phyloP scores from a whole-genome alignment of 208 protist species.

The Crithidia thermophila region DNA sequence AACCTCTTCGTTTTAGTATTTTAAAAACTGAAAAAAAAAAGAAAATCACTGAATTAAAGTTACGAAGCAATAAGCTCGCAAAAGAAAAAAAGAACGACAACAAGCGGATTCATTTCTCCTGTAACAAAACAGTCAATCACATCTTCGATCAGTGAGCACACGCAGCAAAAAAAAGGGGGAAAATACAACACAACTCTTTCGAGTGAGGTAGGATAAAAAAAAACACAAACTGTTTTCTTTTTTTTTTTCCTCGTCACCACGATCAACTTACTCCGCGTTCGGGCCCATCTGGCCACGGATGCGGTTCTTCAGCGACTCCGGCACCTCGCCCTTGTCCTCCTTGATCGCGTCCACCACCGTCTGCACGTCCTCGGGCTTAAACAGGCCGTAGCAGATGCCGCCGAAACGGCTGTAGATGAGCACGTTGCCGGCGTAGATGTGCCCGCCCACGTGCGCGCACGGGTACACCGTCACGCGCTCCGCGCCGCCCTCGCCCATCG shows the following conservation, averaged over 20 bases:
- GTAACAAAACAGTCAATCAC: too few relatives aligned
- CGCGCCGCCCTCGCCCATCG: slow-evolving; percentile 37
- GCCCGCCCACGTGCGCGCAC: slow-evolving; percentile 88
- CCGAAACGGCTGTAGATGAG: slow-evolving; percentile 84
- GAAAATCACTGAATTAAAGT: background rate
- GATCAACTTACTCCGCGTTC: background rate
- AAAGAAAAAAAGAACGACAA: too few relatives aligned
- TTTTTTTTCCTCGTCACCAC: slow-evolving; percentile 1
- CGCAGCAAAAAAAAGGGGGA: too few relatives aligned
- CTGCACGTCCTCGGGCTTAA: slow-evolving; percentile 80
- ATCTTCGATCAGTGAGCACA: too few relatives aligned
- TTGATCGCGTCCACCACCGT: slow-evolving; percentile 57
- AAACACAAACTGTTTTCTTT: background rate
- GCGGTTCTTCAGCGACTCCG: slow-evolving; percentile 48
- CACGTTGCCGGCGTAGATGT: slow-evolving; percentile 93
- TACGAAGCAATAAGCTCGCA: slow-evolving; percentile 6
- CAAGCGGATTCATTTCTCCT: too few relatives aligned
- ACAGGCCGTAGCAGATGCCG: slow-evolving; percentile 87
- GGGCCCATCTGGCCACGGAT: slow-evolving; percentile 58
- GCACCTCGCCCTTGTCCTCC: slow-evolving; percentile 52
- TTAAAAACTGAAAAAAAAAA: slow-evolving; percentile 24
- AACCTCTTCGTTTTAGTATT: background rate
- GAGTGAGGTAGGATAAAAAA: too few relatives aligned
- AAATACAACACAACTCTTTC: too few relatives aligned
- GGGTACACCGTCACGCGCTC: slow-evolving; percentile 59